Percentiles rank a stretch among this genome's conserved stretches.
These are phyloP conservation scores for Laguncularia racemosa DNA, from an alignment of 345 rosid species.

Conservation along the genomic window DNA sequence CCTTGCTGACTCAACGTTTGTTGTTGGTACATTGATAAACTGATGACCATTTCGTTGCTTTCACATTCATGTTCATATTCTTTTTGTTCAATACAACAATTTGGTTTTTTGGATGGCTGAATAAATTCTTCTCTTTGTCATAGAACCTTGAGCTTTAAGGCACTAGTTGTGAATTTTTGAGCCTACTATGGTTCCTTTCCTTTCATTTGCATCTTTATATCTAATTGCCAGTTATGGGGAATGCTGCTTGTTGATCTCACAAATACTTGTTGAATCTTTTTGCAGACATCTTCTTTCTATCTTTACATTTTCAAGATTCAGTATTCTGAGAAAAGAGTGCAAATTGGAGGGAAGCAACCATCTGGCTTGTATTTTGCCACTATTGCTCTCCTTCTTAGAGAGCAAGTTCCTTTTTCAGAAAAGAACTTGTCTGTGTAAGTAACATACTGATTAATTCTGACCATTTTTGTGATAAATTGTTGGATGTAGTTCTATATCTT, in stretches of 20 bases:
- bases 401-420: conserved; percentile 78
- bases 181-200: not conserved
- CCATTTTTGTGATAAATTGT: not conserved
- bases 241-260: not conserved
- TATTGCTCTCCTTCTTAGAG: conserved; percentile 60
- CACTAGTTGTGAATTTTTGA: not conserved
- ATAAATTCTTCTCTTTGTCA: not conserved
- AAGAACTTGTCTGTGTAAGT: conserved; percentile 75
- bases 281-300: conserved; percentile 86
- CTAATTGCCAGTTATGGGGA: not conserved
- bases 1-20: too few species aligned
- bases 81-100: too few species aligned
- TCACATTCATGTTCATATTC: too few species aligned
- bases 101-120: too few species aligned
- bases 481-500: not conserved
- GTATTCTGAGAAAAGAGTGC: conserved; percentile 60
- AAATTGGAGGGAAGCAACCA: conserved; percentile 70
- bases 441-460: not conserved
- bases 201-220: not conserved
- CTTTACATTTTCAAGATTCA: conserved; percentile 85
- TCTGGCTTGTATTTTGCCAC: conserved; percentile 57
- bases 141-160: not conserved
- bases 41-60: too few species aligned
- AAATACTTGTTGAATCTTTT: conserved; percentile 4
- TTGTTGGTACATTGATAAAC: too few species aligned